Conservation (phyloP, 2,329 filamentous ascomycete species). For the Phyllosticta citrichinensis region DNA sequence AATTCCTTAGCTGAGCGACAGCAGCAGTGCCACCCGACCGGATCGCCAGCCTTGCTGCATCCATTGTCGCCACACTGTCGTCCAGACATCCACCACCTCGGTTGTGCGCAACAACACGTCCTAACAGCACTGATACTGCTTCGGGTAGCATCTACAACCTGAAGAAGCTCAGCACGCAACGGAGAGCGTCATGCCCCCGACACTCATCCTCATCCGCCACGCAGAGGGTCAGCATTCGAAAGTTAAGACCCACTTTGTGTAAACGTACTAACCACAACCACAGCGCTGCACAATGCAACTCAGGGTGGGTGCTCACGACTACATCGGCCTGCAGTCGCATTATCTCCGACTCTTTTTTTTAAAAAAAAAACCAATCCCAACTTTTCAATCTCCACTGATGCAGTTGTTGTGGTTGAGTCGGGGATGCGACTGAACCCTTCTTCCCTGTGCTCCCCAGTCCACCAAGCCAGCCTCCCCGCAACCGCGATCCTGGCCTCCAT, state of each 20-base stretch:
- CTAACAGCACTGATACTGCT: too few relatives aligned
- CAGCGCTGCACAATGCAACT: slow-evolving; percentile 32
- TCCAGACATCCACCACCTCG: too few relatives aligned
- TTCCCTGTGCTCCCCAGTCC: not conserved
- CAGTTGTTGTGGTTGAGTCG: not conserved
- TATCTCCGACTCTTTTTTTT: not conserved
- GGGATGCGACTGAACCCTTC: not conserved
- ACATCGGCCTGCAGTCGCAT: not conserved
- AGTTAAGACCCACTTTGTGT: too few relatives aligned
- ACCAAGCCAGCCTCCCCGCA: not conserved
- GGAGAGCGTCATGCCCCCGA: slow-evolving; percentile 30
- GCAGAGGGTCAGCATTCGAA: slow-evolving; percentile 22
- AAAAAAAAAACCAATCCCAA: not conserved
- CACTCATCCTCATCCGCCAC: slow-evolving; percentile 36
- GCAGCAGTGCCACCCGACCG: not conserved
- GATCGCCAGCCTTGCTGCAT: too few relatives aligned
- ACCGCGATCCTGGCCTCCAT: not conserved
- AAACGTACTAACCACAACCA: too few relatives aligned
- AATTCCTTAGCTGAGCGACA: not conserved
- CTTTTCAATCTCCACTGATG: not conserved
- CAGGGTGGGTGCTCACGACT: slow-evolving; percentile 14
- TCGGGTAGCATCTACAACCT: too few relatives aligned
- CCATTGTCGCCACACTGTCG: too few relatives aligned
- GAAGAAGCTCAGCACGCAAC: too few relatives aligned
- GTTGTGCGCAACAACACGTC: too few relatives aligned